These are phyloP conservation scores for Phyllosticta citriasiana DNA, from an alignment of 2,329 filamentous ascomycete species.

Conservation along the genomic window DNA sequence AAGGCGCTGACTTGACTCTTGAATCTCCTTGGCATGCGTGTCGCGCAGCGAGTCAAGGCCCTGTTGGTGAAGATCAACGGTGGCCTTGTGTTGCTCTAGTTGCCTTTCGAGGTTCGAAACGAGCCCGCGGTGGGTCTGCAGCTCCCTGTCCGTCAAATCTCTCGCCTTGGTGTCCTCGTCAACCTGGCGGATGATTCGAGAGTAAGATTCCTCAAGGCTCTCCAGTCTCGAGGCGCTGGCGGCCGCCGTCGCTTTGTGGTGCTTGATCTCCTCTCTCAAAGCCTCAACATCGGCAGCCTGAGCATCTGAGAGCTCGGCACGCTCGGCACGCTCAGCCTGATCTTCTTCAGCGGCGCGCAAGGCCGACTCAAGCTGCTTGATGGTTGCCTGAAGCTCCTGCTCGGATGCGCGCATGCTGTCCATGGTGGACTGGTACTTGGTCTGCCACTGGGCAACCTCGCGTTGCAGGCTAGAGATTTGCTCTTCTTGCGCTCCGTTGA, in stretches of 20 bases:
- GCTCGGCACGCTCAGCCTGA: constrained; percentile 19
- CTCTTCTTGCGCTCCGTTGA: constrained; percentile 35
- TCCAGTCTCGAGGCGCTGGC: constrained; percentile 59
- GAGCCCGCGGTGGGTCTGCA: constrained; percentile 41
- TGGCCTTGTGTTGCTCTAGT: constrained; percentile 45
- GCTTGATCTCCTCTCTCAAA: constrained; percentile 66
- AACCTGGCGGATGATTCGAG: constrained; percentile 55
- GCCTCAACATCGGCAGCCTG: constrained; percentile 35
- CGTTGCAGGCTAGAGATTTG: constrained; percentile 57
- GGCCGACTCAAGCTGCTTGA: constrained; percentile 62
- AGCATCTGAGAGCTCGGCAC: constrained; percentile 17
- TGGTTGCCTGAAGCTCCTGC: constrained; percentile 58
- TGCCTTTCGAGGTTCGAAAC: constrained; percentile 48
- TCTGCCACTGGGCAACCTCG: constrained; percentile 66
- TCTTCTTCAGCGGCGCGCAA: constrained; percentile 29
- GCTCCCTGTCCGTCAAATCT: constrained; percentile 43
- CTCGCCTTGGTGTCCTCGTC: constrained; percentile 55
- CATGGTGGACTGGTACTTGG: constrained; percentile 62
- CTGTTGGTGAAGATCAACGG: constrained; percentile 44
- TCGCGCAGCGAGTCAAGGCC: constrained; percentile 44
- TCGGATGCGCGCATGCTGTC: constrained; percentile 64
- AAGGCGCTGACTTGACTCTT: constrained; percentile 24
- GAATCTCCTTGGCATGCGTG: constrained; percentile 46
- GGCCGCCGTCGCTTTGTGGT: constrained; percentile 66
- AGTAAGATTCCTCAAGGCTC: constrained; percentile 63